Percentiles rank a stretch among this genome's conserved stretches.
Evolutionary conservation across 2,329 filamentous ascomycete genomes (phyloP).

Genomic region (Berkeleyomyces basicola): DNA sequence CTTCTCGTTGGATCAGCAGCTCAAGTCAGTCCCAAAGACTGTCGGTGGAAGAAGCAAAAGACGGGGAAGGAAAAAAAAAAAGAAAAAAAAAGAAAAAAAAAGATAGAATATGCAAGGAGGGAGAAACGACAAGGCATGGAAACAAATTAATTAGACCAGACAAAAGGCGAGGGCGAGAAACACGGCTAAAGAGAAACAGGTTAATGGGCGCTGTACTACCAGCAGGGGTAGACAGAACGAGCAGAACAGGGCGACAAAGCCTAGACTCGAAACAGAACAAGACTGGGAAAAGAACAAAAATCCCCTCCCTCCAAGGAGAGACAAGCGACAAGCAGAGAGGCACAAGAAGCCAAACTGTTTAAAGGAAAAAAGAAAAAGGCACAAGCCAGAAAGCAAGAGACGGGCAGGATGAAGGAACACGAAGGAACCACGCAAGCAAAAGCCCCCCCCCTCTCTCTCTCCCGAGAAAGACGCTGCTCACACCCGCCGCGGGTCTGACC

Average conservation of each 20-base stretch:
- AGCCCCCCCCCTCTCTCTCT: neutral
- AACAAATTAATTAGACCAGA: neutral
- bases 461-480: neutral
- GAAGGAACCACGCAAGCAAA: neutral
- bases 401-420: constrained; percentile 1
- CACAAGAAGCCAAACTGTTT: neutral
- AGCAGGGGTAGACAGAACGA: neutral
- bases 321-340: neutral
- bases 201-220: neutral
- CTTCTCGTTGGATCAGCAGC: neutral
- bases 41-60: neutral
- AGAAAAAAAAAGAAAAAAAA: neutral
- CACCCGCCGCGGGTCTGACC: constrained; percentile 3
- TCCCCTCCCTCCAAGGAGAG: neutral
- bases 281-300: neutral
- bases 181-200: neutral
- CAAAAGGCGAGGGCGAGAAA: neutral
- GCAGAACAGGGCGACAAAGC: neutral
- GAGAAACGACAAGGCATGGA: neutral
- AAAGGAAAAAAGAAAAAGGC: neutral
- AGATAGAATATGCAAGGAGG: neutral
- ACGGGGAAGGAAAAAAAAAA: neutral
- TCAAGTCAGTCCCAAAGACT: neutral
- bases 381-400: neutral
- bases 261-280: neutral